These are phyloP conservation scores for Aspergillus leporis DNA, from an alignment of 495 filamentous ascomycete species.

Conservation along the genomic window DNA sequence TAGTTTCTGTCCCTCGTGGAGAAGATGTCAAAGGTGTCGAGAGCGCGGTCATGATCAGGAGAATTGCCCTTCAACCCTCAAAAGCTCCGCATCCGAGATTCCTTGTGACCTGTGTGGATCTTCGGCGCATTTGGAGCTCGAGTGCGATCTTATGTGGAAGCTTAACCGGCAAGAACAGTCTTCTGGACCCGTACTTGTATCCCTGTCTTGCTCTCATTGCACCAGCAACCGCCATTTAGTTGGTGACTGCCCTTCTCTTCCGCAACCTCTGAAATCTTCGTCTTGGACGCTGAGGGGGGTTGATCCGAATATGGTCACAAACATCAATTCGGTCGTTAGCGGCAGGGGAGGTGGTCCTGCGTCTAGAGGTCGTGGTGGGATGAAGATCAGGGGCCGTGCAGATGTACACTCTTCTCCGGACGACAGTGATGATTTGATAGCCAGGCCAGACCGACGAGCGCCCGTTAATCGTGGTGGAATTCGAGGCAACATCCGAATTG, in stretches of 20 bases:
- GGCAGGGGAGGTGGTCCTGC: slow-evolving; percentile 8
- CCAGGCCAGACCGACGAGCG: slow-evolving; percentile 21
- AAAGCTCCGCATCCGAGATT: slow-evolving; percentile 36
- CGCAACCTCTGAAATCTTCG: slow-evolving; percentile 23
- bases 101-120: slow-evolving; percentile 50
- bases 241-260: slow-evolving; percentile 46
- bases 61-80: slow-evolving; percentile 41
- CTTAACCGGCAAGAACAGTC: slow-evolving; percentile 25
- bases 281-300: slow-evolving; percentile 39
- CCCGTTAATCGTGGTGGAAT: slow-evolving; percentile 24
- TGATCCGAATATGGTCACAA: slow-evolving; percentile 36
- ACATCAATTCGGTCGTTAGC: slow-evolving; percentile 33
- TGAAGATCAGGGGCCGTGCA: slow-evolving; percentile 30
- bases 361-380: slow-evolving; percentile 19
- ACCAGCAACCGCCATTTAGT: slow-evolving; percentile 45
- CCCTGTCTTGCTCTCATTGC: slow-evolving; percentile 52
- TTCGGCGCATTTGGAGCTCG: slow-evolving; percentile 39
- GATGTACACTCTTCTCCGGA: slow-evolving; percentile 23
- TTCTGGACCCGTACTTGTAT: slow-evolving; percentile 33
- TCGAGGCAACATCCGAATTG: slow-evolving; percentile 32
- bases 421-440: slow-evolving; percentile 33
- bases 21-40: slow-evolving; percentile 47
- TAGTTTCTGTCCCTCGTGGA: slow-evolving; percentile 40
- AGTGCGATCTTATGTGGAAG: slow-evolving; percentile 47
- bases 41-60: slow-evolving; percentile 44